Percentiles rank a stretch among this genome's conserved stretches.
These are phyloP conservation scores for Coemansia sp. DNA, from an alignment of 192 early-diverging fungal species.

Conservation along the genomic window DNA sequence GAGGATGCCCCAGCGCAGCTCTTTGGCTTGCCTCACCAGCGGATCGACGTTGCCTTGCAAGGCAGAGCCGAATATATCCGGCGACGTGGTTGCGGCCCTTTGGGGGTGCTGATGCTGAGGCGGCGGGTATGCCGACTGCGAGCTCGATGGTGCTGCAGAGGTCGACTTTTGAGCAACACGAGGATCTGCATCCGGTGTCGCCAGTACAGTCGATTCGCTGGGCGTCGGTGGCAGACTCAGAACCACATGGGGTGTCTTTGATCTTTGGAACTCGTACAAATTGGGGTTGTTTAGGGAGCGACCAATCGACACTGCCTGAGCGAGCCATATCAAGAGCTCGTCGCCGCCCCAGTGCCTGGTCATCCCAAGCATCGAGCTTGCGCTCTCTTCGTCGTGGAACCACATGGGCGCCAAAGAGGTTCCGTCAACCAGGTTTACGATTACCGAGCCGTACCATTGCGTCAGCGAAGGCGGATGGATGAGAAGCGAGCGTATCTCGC, in stretches of 20 bases:
- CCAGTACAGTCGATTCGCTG: slow-evolving; percentile 20
- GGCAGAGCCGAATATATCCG: slow-evolving; percentile 25
- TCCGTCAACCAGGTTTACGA: slow-evolving; percentile 62
- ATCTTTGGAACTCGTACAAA: slow-evolving; percentile 32
- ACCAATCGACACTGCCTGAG: slow-evolving; percentile 50
- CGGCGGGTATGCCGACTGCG: too few species aligned
- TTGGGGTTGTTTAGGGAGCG: slow-evolving; percentile 37
- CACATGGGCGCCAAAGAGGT: slow-evolving; percentile 63
- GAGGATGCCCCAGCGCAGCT: slow-evolving; percentile 68
- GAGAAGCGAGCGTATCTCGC: slow-evolving; percentile 58
- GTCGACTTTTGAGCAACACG: not conserved
- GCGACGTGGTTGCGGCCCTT: slow-evolving; percentile 13
- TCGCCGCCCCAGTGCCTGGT: slow-evolving; percentile 63
- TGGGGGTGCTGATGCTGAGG: slow-evolving; percentile 10
- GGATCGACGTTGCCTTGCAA: slow-evolving; percentile 49
- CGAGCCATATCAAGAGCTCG: slow-evolving; percentile 59
- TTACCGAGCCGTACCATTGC: slow-evolving; percentile 64
- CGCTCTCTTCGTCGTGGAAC: slow-evolving; percentile 71
- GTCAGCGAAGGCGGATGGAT: slow-evolving; percentile 65
- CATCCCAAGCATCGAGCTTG: slow-evolving; percentile 51
- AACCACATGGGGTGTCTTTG: slow-evolving; percentile 39
- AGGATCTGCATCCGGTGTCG: slow-evolving; percentile 3
- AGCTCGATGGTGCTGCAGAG: not conserved
- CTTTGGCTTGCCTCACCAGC: slow-evolving; percentile 55
- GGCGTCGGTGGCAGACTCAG: slow-evolving; percentile 35